Conservation (phyloP, 129 eudicot genomes). For the Ambrosia trifida region DNA sequence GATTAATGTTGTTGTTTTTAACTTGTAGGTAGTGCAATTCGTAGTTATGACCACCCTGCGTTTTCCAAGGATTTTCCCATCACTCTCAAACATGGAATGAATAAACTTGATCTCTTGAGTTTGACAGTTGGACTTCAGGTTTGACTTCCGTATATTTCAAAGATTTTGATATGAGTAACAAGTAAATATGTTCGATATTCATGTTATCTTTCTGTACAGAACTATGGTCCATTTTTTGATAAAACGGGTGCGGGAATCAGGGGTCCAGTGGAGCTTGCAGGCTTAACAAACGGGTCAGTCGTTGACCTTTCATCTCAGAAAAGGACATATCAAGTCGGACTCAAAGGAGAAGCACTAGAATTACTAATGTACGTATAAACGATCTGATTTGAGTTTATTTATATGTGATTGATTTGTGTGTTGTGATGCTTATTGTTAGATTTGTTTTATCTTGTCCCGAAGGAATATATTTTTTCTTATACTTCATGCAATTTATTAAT, state of each 20-base stretch:
- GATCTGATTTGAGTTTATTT: no score
- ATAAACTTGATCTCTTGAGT: conserved; percentile 83
- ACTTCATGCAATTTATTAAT: no score
- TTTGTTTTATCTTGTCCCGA: no score
- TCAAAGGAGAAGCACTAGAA: conserved; percentile 74
- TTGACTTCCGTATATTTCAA: conserved; percentile 18
- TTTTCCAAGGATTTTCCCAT: conserved; percentile 54
- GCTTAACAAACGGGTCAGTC: conserved; percentile 42
- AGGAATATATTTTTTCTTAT: no score
- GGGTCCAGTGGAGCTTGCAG: conserved; percentile 78
- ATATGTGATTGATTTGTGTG: no score
- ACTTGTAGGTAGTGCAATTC: conserved; percentile 59
- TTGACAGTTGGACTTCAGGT: conserved; percentile 96
- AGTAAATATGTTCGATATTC: background rate
- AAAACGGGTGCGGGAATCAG: conserved; percentile 68
- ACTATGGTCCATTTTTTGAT: conserved; percentile 89
- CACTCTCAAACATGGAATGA: conserved; percentile 53
- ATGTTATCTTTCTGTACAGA: conserved; percentile 51
- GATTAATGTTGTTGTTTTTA: conserved; percentile 7
- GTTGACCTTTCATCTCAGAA: conserved; percentile 67
- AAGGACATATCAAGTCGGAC: conserved; percentile 94
- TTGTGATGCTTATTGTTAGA: no score
- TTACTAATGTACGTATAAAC: no score
- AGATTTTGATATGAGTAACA: conserved; percentile 14
- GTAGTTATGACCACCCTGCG: conserved; percentile 32